A percentile compares a stretch with the other conserved stretches of the same genome.
Conservation (phyloP, 2,329 filamentous ascomycete species). For the Sarocladiaceae sp. region DNA sequence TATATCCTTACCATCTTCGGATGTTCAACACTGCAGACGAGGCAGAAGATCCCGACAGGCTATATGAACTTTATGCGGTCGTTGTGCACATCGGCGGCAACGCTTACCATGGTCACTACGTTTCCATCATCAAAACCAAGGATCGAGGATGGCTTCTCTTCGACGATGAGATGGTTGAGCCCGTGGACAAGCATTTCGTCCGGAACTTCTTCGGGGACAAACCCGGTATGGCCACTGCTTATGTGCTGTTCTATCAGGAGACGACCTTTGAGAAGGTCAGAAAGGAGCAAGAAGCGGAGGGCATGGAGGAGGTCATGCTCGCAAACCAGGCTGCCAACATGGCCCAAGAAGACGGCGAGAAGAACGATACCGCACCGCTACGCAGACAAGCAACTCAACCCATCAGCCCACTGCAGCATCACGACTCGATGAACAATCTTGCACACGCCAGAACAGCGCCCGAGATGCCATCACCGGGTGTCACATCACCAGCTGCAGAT, state of each 20-base stretch:
- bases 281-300: conserved; percentile 79
- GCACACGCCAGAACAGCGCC: conserved; percentile 64
- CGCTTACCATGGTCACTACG: conserved; percentile 95
- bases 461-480: conserved; percentile 17
- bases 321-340: conserved; percentile 51
- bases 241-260: conserved; percentile 97
- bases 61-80: conserved; percentile 96
- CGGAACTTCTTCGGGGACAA: conserved; percentile 96
- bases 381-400: conserved; percentile 47
- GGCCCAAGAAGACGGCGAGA: conserved; percentile 40
- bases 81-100: conserved; percentile 96
- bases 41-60: conserved; percentile 81
- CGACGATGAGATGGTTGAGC: conserved; percentile 97
- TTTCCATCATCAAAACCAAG: conserved; percentile 95
- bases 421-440: conserved; percentile 50
- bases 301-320: conserved; percentile 54
- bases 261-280: conserved; percentile 62
- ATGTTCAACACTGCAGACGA: conserved; percentile 98
- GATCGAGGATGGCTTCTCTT: conserved; percentile 95
- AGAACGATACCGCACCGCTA: conserved; percentile 38
- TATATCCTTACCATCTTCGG: conserved; percentile 93
- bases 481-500: not conserved
- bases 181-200: conserved; percentile 93
- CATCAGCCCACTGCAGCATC: conserved; percentile 36
- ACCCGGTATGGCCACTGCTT: conserved; percentile 84